Evolutionary conservation across 1,139 yeast genomes (phyloP).

Genomic region (Candida pseudoviswanathii): DNA sequence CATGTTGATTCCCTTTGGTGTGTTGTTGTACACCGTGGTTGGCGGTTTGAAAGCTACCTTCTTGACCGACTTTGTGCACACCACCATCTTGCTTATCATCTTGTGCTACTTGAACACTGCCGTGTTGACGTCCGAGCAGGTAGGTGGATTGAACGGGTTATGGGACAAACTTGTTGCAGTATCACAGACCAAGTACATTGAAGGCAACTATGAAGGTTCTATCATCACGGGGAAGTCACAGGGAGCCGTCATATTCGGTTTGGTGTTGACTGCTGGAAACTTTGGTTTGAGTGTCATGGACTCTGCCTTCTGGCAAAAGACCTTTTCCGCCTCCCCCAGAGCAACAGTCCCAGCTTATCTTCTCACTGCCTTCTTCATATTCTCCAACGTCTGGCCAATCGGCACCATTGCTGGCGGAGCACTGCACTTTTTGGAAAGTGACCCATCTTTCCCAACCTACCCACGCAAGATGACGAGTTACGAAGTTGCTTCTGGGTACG

Average conservation of each 20-base stretch:
- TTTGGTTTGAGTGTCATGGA: slow-evolving; percentile 35
- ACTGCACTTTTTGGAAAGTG: slow-evolving; percentile 26
- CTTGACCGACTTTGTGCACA: slow-evolving; percentile 37
- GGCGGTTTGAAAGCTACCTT: slow-evolving; percentile 47
- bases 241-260: slow-evolving; percentile 32
- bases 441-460: slow-evolving; percentile 30
- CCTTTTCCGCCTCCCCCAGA: slow-evolving; percentile 34
- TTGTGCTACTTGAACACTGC: slow-evolving; percentile 30
- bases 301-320: slow-evolving; percentile 37
- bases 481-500: slow-evolving; percentile 32
- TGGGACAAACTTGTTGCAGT: slow-evolving; percentile 24
- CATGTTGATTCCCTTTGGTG: slow-evolving; percentile 41
- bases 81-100: slow-evolving; percentile 35
- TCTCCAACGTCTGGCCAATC: slow-evolving; percentile 35
- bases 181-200: slow-evolving; percentile 22
- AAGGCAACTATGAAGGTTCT: slow-evolving; percentile 37
- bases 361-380: slow-evolving; percentile 33
- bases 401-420: slow-evolving; percentile 33
- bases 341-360: slow-evolving; percentile 43
- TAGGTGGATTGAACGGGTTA: slow-evolving; percentile 33
- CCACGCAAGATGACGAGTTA: slow-evolving; percentile 27
- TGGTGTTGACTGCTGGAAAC: slow-evolving; percentile 31
- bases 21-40: slow-evolving; percentile 36
- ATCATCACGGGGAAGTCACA: slow-evolving; percentile 36
- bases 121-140: slow-evolving; percentile 24